Percentiles rank a stretch among this genome's conserved stretches.
Evolutionary conservation across 177 flowering plant species (phyloP).

Genomic region (Vitis hybrid): DNA sequence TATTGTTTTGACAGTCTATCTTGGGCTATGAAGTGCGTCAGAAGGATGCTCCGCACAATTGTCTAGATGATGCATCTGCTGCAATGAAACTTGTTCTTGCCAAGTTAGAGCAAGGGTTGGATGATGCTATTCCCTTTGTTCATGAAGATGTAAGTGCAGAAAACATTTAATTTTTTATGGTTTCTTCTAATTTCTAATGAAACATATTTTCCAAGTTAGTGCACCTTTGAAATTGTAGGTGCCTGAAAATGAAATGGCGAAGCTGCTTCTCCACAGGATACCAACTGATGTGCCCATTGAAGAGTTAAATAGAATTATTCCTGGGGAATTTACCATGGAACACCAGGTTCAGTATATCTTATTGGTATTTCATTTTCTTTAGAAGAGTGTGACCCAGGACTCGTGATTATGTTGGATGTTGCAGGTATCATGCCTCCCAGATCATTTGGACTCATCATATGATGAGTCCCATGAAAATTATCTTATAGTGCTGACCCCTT

Average conservation of each 20-base stretch:
- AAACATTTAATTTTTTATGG: neutral
- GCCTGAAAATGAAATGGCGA: constrained; percentile 38
- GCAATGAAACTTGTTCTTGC: constrained; percentile 90
- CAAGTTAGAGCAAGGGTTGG: constrained; percentile 53
- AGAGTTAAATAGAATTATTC: constrained; percentile 50
- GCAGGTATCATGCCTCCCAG: neutral
- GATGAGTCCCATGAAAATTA: neutral
- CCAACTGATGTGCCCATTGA: constrained; percentile 43
- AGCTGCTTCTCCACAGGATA: constrained; percentile 65
- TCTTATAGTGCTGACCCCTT: neutral
- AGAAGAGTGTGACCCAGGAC: neutral
- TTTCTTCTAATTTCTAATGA: neutral
- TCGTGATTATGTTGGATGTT: neutral
- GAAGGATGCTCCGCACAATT: constrained; percentile 69
- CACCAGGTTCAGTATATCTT: constrained; percentile 42
- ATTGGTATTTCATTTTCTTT: neutral
- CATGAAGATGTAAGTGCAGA: constrained; percentile 39
- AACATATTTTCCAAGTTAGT: neutral
- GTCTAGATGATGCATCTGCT: constrained; percentile 86
- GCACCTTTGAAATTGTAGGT: constrained; percentile 29
- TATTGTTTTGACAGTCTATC: constrained; percentile 44
- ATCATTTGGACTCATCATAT: neutral
- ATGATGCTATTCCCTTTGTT: constrained; percentile 29
- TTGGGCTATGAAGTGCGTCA: constrained; percentile 72
- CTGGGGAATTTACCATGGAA: constrained; percentile 53